phyloP scores from a whole-genome alignment of 23 red algal genomes.

The Gracilaria caudata region DNA sequence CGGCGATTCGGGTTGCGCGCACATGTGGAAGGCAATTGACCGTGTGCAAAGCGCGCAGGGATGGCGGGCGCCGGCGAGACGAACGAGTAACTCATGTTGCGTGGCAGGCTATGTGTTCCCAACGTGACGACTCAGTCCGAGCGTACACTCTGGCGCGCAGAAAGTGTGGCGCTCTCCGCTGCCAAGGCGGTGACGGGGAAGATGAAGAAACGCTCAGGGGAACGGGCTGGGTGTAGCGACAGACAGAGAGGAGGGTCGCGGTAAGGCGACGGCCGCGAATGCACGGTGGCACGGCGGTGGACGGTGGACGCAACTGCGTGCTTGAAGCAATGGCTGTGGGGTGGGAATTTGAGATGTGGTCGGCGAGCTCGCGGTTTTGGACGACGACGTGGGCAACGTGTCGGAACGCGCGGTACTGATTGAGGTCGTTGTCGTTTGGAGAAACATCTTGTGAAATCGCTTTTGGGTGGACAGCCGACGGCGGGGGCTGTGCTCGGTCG shows the following conservation, averaged over 20 bases:
- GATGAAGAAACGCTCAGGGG: background rate
- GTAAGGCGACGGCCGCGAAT: background rate
- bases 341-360: background rate
- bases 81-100: background rate
- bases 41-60: background rate
- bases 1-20: conserved; percentile 3
- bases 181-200: background rate
- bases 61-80: background rate
- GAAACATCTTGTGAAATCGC: background rate
- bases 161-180: background rate
- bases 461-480: background rate
- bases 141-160: background rate
- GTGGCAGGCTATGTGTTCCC: background rate
- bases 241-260: background rate
- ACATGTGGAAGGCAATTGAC: conserved; percentile 17
- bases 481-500: background rate
- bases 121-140: background rate
- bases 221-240: background rate
- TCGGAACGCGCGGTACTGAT: background rate
- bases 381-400: conserved; percentile 1
- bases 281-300: background rate
- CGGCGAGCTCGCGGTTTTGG: conserved; percentile 1
- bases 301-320: background rate
- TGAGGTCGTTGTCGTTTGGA: background rate
- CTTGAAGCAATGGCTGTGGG: background rate